Evolutionary conservation across 1,139 yeast genomes (phyloP).

Genomic region (Pichiaceae sp.): DNA sequence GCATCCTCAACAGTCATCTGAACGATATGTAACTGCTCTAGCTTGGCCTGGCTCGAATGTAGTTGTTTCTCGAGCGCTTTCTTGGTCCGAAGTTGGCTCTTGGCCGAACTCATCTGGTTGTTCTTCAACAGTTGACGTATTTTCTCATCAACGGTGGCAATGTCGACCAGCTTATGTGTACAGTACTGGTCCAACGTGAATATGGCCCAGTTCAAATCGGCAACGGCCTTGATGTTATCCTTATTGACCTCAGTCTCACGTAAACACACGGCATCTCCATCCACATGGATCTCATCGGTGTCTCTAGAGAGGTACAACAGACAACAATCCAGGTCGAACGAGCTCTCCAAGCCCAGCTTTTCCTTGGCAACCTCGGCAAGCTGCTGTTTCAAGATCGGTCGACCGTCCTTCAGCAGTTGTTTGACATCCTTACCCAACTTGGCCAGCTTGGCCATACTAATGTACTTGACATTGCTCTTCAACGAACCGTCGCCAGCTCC

Average conservation of each 20-base stretch:
- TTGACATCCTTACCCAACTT: conserved; percentile 4
- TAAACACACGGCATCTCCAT: conserved; percentile 2
- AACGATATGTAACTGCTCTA: conserved; percentile 27
- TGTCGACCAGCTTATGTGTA: conserved; percentile 8
- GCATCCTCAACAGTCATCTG: conserved; percentile 38
- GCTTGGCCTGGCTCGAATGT: conserved; percentile 21
- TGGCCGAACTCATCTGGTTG: conserved; percentile 14
- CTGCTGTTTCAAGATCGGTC: conserved; percentile 10
- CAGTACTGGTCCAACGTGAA: conserved; percentile 12
- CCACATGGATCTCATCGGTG: neutral
- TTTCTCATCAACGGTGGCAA: conserved; percentile 7
- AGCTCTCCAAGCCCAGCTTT: conserved; percentile 2
- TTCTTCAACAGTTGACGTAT: conserved; percentile 9
- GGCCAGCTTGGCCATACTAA: conserved; percentile 8
- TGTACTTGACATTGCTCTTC: conserved; percentile 9
- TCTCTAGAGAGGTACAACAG: conserved; percentile 14
- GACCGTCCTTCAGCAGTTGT: neutral
- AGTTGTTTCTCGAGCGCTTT: conserved; percentile 23
- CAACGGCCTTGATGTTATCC: conserved; percentile 16
- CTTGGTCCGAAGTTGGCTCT: conserved; percentile 16
- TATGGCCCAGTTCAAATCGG: conserved; percentile 19
- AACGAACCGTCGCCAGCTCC: neutral
- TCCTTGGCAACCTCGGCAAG: conserved; percentile 6
- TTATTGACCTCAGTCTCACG: conserved; percentile 2
- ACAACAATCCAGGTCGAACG: conserved; percentile 14